phyloP scores from a whole-genome alignment of 73 alveolate genomes.

The Paraurostyla sp. region DNA sequence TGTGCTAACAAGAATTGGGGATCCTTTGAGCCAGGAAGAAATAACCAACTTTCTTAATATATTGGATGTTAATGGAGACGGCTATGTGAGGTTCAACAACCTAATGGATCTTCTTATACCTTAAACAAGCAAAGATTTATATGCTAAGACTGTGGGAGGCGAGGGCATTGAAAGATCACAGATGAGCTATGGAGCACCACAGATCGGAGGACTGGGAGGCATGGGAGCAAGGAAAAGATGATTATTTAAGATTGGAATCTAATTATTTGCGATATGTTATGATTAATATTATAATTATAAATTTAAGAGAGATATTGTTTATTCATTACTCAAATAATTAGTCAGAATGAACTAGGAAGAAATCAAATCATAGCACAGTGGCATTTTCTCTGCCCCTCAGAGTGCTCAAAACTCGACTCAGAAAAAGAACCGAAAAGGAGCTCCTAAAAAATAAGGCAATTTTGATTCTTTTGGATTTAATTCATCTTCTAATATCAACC shows the following conservation, averaged over 20 bases:
- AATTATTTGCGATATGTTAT: background rate
- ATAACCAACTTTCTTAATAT: conserved; percentile 57
- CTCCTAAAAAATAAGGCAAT: background rate
- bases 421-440: background rate
- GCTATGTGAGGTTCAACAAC: conserved; percentile 56
- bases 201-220: conserved; percentile 13
- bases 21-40: conserved; percentile 59
- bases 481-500: background rate
- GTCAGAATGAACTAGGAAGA: conserved; percentile 5
- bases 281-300: background rate
- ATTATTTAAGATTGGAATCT: background rate
- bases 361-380: background rate
- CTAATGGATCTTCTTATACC: conserved; percentile 58
- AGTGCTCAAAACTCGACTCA: background rate
- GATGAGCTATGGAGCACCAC: conserved; percentile 60
- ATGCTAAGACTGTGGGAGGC: conserved; percentile 57
- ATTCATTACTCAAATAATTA: background rate
- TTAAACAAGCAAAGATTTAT: conserved; percentile 58
- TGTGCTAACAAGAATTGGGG: conserved; percentile 77
- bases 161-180: conserved; percentile 54
- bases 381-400: background rate
- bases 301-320: background rate
- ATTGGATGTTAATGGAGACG: conserved; percentile 63
- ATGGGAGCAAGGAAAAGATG: background rate
- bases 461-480: background rate